phyloP scores from a whole-genome alignment of 192 early-diverging fungal genomes.

The Phlyctochytrium bullatum region DNA sequence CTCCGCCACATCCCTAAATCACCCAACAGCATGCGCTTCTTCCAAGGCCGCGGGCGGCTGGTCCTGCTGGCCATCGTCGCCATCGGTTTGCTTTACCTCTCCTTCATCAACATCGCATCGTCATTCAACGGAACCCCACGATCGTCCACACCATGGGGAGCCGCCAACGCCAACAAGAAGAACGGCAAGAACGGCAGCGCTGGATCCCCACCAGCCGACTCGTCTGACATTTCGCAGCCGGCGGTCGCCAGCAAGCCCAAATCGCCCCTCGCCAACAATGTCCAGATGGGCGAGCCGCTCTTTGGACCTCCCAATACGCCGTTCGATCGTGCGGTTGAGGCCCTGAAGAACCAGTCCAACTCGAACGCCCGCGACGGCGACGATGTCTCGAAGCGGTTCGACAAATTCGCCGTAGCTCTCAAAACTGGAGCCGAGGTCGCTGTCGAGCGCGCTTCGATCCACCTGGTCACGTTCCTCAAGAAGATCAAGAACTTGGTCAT shows the following conservation, averaged over 20 bases:
- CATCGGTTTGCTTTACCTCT: neutral
- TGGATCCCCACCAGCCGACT: neutral
- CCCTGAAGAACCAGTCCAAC: neutral
- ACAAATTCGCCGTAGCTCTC: constrained; percentile 42
- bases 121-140: neutral
- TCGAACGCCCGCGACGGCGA: neutral
- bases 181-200: neutral
- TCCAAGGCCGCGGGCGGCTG: neutral
- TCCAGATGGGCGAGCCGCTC: neutral
- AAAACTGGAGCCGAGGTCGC: constrained; percentile 51
- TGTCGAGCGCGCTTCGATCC: constrained; percentile 35
- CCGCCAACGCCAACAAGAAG: neutral
- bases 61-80: neutral
- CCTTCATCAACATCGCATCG: neutral
- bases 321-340: neutral
- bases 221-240: neutral
- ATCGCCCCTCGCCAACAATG: neutral
- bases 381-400: neutral
- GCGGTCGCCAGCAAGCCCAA: neutral
- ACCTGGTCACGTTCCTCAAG: constrained; percentile 46
- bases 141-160: neutral
- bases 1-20: too few relatives aligned
- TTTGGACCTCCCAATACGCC: neutral
- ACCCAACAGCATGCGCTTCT: too few relatives aligned
- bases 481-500: constrained; percentile 44